Evolutionary conservation across 2,329 filamentous ascomycete genomes (phyloP).

Genomic region (Calonectria pseudoturangicola): DNA sequence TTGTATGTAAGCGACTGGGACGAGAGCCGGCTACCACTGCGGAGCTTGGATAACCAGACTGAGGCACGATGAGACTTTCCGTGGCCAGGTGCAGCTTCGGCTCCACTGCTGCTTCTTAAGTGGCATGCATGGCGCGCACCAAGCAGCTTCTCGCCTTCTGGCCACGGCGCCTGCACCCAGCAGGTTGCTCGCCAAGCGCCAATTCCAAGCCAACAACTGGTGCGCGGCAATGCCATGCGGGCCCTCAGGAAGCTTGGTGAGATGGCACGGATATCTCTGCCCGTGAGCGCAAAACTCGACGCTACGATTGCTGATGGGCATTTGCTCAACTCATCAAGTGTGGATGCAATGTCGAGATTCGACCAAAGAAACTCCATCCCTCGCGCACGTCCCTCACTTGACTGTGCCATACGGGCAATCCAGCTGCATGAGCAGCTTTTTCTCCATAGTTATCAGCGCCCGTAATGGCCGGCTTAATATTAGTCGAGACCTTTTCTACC

Average conservation of each 20-base stretch:
- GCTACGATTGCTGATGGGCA: constrained; percentile 34
- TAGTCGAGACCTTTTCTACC: constrained; percentile 16
- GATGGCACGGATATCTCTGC: constrained; percentile 34
- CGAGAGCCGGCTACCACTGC: constrained; percentile 27
- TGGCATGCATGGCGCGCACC: constrained; percentile 17
- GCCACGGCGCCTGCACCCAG: constrained; percentile 33
- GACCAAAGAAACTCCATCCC: constrained; percentile 27
- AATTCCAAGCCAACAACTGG: constrained; percentile 37
- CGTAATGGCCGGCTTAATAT: constrained; percentile 24
- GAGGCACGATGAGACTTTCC: constrained; percentile 44
- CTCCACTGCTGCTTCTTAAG: constrained; percentile 38
- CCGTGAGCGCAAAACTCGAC: constrained; percentile 25
- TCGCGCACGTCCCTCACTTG: constrained; percentile 29
- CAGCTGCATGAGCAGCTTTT: constrained; percentile 30
- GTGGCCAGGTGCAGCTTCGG: constrained; percentile 39
- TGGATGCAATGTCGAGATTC: constrained; percentile 30
- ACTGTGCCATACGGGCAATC: constrained; percentile 28
- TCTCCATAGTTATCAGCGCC: constrained; percentile 27
- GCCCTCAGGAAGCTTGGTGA: constrained; percentile 7
- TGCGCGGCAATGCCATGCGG: constrained; percentile 35
- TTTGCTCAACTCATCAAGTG: constrained; percentile 26
- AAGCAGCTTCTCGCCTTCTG: constrained; percentile 11
- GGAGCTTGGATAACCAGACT: constrained; percentile 30
- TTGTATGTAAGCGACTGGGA: constrained; percentile 26
- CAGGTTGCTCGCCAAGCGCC: constrained; percentile 33